Evolutionary conservation across 495 filamentous ascomycete species (phyloP).

Genomic region (Letharia lupina): DNA sequence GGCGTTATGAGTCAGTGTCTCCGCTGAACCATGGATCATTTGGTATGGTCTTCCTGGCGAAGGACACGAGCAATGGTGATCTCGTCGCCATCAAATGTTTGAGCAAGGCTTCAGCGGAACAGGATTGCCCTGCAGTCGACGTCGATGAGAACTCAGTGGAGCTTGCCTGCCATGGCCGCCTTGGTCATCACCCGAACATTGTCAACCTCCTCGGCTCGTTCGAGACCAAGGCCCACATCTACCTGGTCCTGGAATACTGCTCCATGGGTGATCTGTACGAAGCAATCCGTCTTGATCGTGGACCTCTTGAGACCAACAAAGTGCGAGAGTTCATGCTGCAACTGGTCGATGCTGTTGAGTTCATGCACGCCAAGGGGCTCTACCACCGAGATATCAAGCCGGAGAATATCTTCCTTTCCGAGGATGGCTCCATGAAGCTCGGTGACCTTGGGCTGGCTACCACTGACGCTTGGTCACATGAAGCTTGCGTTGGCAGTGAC

Average conservation of each 20-base stretch:
- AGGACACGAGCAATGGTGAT: slow-evolving; percentile 62
- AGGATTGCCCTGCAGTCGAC: slow-evolving; percentile 42
- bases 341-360: slow-evolving; percentile 79
- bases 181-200: slow-evolving; percentile 78
- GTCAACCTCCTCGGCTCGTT: slow-evolving; percentile 89
- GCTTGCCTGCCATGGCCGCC: slow-evolving; percentile 66
- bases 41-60: slow-evolving; percentile 92
- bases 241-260: slow-evolving; percentile 93
- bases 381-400: slow-evolving; percentile 99
- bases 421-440: slow-evolving; percentile 84
- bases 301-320: slow-evolving; percentile 89
- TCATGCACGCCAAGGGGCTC: slow-evolving; percentile 82
- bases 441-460: slow-evolving; percentile 94
- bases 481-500: slow-evolving; percentile 89
- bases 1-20: slow-evolving; percentile 81
- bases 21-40: slow-evolving; percentile 98
- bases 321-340: slow-evolving; percentile 96
- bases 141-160: slow-evolving; percentile 84
- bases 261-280: slow-evolving; percentile 96
- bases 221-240: slow-evolving; percentile 81
- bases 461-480: slow-evolving; percentile 74
- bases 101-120: slow-evolving; percentile 59
- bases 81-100: slow-evolving; percentile 91
- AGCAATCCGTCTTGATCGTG: slow-evolving; percentile 79
- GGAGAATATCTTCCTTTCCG: slow-evolving; percentile 93